A percentile compares a stretch with the other conserved stretches of the same genome.
Evolutionary conservation across 208 protist genomes (phyloP).

Genomic region (Angomonas ambiguus): DNA sequence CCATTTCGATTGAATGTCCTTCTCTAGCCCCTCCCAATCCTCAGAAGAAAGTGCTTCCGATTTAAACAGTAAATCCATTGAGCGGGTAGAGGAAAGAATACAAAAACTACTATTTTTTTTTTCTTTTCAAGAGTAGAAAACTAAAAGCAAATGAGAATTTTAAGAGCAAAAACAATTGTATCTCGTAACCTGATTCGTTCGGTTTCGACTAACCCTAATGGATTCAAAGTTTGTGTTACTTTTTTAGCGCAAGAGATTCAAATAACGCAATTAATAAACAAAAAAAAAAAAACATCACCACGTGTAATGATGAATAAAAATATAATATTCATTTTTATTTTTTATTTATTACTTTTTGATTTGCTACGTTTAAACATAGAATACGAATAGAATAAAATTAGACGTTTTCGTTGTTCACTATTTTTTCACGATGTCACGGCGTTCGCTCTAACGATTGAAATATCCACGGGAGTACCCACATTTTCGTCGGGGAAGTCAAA

Average conservation of each 20-base stretch:
- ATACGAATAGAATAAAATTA: conserved; percentile 2
- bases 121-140: too few species aligned
- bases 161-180: too few species aligned
- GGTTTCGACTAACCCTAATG: too few species aligned
- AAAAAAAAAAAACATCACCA: conserved; percentile 11
- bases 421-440: conserved; percentile 23
- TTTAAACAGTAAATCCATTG: not conserved
- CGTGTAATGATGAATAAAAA: conserved; percentile 1
- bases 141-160: too few species aligned
- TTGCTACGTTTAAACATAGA: not conserved
- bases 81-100: not conserved
- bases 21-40: not conserved
- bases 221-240: too few species aligned
- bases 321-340: conserved; percentile 2
- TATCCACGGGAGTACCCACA: conserved; percentile 22
- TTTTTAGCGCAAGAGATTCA: too few species aligned
- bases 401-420: not conserved
- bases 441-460: conserved; percentile 34
- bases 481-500: conserved; percentile 74
- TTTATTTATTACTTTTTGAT: not conserved
- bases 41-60: not conserved
- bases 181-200: too few species aligned
- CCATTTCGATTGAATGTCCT: not conserved
- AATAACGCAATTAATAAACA: too few species aligned
- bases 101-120: not conserved